Percentiles rank a stretch among this genome's conserved stretches.
These are phyloP conservation scores for Pichia scutulata DNA, from an alignment of 805 yeast genomes.

Conservation along the genomic window DNA sequence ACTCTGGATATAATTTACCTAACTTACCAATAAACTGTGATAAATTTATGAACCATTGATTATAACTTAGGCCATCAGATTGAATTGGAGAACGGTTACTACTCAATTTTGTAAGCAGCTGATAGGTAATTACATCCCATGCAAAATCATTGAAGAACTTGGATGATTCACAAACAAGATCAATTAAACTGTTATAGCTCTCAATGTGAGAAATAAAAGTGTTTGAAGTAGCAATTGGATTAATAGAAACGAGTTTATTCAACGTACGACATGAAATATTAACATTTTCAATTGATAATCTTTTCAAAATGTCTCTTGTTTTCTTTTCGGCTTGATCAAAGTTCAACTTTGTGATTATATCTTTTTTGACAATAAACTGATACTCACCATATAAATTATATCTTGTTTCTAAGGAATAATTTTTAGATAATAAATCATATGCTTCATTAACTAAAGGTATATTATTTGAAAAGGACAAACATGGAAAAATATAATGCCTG, in stretches of 20 bases:
- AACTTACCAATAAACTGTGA: constrained; percentile 73
- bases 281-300: constrained; percentile 76
- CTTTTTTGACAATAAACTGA: constrained; percentile 48
- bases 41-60: constrained; percentile 81
- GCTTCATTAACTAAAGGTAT: constrained; percentile 56
- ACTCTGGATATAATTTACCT: constrained; percentile 42
- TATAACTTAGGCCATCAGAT: constrained; percentile 70
- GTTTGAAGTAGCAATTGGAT: constrained; percentile 71
- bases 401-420: constrained; percentile 54
- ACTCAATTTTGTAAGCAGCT: constrained; percentile 62
- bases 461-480: constrained; percentile 46
- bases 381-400: constrained; percentile 79
- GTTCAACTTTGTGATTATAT: constrained; percentile 46
- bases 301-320: constrained; percentile 68
- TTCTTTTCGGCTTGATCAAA: constrained; percentile 65
- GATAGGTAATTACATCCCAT: constrained; percentile 79
- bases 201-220: constrained; percentile 77
- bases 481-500: constrained; percentile 61
- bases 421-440: constrained; percentile 39
- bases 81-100: constrained; percentile 62
- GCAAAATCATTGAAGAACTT: constrained; percentile 66
- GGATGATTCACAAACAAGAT: constrained; percentile 72
- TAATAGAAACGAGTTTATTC: constrained; percentile 62
- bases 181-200: constrained; percentile 81
- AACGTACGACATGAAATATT: constrained; percentile 63